A percentile compares a stretch with the other conserved stretches of the same genome.
Evolutionary conservation across 257 asterid species (phyloP).

Genomic region (Solanum sitiens): DNA sequence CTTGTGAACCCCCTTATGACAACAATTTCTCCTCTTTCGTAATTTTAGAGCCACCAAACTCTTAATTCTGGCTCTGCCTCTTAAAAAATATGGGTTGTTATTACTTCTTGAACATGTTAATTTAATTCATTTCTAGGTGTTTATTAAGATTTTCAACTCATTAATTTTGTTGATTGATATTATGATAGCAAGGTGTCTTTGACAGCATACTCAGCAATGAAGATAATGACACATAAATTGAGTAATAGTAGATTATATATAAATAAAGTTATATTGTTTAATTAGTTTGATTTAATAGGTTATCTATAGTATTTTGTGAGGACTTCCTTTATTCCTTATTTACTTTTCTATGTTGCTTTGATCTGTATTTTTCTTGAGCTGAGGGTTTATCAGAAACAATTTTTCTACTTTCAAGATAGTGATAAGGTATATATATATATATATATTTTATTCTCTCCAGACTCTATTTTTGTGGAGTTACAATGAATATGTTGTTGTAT

Average conservation of each 20-base stretch:
- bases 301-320: too few species aligned
- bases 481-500: not conserved
- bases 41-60: too few species aligned
- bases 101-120: not conserved
- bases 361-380: not conserved
- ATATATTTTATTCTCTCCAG: too few species aligned
- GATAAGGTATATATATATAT: too few species aligned
- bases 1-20: too few species aligned
- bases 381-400: rapidly evolving
- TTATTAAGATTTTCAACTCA: not conserved
- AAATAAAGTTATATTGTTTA: not conserved
- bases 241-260: not conserved
- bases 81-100: not conserved
- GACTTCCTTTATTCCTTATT: not conserved
- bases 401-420: too few species aligned
- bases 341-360: not conserved
- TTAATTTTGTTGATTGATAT: not conserved
- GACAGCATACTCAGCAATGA: not conserved
- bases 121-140: not conserved
- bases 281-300: not conserved
- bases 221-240: not conserved
- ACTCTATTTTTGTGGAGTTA: not conserved
- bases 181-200: not conserved
- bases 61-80: too few species aligned
- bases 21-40: too few species aligned